Base-by-base conservation (phyloP, 352 stramenopile species). In the Pythium dissotocum region DNA sequence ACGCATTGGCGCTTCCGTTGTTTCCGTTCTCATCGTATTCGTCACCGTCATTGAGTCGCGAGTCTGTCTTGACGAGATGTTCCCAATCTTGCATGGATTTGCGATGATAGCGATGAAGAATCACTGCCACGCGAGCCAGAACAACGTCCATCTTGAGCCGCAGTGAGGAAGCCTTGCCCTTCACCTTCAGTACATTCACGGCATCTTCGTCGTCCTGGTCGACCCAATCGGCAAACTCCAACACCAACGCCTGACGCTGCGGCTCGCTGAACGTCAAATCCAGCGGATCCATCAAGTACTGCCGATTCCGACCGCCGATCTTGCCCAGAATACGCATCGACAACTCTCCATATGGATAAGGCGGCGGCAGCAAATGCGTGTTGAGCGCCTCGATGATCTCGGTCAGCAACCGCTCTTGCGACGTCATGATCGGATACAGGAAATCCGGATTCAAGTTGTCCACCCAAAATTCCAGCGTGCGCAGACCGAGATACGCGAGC, bases 391-490 rank as follows among this genome's bases (percentile, higher is more conserved):
- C 87, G 66, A 99, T 98, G 58, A 99, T 92, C 56, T 98, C 88
- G 12, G 93, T 97, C 10, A 99, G 82, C 33, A 97, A 57, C 6
- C 87, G 78, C 21, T 95, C 88, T 59, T 97, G 88, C 10, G 87
- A 95, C 12, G 85, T 95, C 88, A 98, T 96, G 69, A 98, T 95
- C 42, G 89, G 87, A 75, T 98, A 98, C 32, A 99, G 72, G 70
- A 98, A 99, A 63, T 99, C 94, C 6, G 97, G 92, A 75, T 99
- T 98, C 16, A 99, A 76, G 73, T 99, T 99, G 75, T 99, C 97
- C 8, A 99, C 91, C 98, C 97, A 99, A 74, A 99, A 99, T 78
- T 99, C 97, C 2, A 99, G 82, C 26, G 94, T 99, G 6, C 94
- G 85, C 33, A 99, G 75, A 36, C 93, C 97, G 40, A 99, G 80